phyloP scores from a whole-genome alignment of 768 basidiomycete genomes.

The Postia placenta region DNA sequence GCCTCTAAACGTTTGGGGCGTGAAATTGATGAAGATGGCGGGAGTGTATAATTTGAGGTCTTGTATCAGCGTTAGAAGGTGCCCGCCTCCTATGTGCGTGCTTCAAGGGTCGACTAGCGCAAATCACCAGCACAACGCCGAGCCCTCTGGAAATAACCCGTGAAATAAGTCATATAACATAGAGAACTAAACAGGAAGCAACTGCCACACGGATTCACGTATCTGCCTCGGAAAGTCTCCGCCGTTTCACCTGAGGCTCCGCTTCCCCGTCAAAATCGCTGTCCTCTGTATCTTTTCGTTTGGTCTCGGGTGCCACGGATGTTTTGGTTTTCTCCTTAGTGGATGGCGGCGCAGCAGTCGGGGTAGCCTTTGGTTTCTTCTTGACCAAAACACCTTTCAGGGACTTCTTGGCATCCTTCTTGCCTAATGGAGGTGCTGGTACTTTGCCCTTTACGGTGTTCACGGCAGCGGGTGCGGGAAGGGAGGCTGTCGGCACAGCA shows the following conservation, averaged over 20 bases:
- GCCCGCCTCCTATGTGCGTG: no score
- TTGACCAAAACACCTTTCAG: conserved; percentile 80
- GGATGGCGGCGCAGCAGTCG: conserved; percentile 6
- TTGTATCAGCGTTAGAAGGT: no score
- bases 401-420: conserved; percentile 60
- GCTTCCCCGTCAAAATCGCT: conserved; percentile 16
- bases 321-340: conserved; percentile 6
- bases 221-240: conserved; percentile 37
- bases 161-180: no score
- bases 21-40: no score
- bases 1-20: no score
- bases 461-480: conserved; percentile 10
- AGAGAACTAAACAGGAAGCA: no score
- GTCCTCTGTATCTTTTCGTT: conserved; percentile 6
- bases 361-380: conserved; percentile 50
- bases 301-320: conserved; percentile 12
- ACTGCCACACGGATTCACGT: neutral
- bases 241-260: conserved; percentile 50
- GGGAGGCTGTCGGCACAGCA: conserved; percentile 25
- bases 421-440: conserved; percentile 27
- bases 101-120: no score
- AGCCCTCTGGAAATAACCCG: no score
- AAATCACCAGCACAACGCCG: no score
- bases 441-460: conserved; percentile 22
- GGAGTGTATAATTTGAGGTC: no score